A percentile compares a stretch with the other conserved stretches of the same genome.
Evolutionary conservation across 345 rosid genomes (phyloP).

Genomic region (Rhodomyrtus tomentosa): DNA sequence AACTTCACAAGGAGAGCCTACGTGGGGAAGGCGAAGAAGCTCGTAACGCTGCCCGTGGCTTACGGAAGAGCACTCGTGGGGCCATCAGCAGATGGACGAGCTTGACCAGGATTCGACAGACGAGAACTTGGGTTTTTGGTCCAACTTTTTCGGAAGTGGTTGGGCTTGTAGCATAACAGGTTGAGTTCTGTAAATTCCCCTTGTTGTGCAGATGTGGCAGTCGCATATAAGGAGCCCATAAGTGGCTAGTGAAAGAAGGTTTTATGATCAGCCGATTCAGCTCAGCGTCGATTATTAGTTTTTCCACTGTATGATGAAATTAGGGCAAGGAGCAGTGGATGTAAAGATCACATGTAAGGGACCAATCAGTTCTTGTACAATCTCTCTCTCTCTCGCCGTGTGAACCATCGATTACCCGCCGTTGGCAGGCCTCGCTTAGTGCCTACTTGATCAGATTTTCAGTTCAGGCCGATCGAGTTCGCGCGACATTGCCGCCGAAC

Average conservation of each 20-base stretch:
- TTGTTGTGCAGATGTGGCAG: neutral
- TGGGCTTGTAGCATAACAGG: neutral
- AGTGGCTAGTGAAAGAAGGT: neutral
- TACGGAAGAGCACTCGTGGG: constrained; percentile 31
- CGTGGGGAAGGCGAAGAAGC: constrained; percentile 34
- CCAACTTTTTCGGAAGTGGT: neutral
- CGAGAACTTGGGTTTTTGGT: neutral
- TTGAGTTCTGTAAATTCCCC: neutral
- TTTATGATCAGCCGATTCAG: neutral
- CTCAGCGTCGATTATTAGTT: neutral
- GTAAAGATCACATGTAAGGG: neutral
- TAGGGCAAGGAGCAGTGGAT: neutral
- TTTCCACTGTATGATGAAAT: neutral
- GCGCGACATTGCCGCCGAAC: neutral
- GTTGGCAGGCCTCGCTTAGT: neutral
- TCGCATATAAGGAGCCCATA: neutral
- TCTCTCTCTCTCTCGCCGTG: neutral
- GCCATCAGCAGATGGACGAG: neutral
- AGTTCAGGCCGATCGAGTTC: neutral
- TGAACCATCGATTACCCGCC: neutral
- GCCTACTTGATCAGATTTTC: neutral
- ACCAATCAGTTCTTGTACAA: neutral
- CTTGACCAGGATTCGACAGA: neutral
- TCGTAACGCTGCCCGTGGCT: constrained; percentile 24
- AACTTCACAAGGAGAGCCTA: constrained; percentile 39